A percentile compares a stretch with the other conserved stretches of the same genome.
Evolutionary conservation across 257 asterid genomes (phyloP).

Genomic region (Solanum arcanum): DNA sequence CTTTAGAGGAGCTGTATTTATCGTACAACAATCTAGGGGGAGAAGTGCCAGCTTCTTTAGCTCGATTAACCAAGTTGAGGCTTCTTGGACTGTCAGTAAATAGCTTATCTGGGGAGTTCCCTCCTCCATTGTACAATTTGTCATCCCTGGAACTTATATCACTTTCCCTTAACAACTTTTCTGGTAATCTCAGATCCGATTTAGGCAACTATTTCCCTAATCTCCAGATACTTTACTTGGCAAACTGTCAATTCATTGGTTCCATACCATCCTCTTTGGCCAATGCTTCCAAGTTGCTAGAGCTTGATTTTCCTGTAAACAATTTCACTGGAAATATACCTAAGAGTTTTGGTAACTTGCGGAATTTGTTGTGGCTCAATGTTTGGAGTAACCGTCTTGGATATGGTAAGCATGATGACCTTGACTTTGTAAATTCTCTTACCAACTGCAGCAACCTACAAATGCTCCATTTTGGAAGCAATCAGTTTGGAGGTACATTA

Average conservation of each 20-base stretch:
- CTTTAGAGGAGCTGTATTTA: slow-evolving; percentile 10
- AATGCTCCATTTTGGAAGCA: slow-evolving; percentile 26
- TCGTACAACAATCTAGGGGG: slow-evolving; percentile 26
- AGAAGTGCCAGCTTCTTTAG: slow-evolving; percentile 17
- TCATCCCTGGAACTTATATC: slow-evolving; percentile 20
- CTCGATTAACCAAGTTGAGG: slow-evolving; percentile 4
- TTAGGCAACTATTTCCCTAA: slow-evolving; percentile 23
- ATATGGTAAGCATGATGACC: slow-evolving; percentile 14
- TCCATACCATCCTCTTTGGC: slow-evolving; percentile 27
- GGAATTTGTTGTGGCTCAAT: slow-evolving; percentile 2
- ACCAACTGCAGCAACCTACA: background rate
- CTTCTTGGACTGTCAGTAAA: slow-evolving; percentile 11
- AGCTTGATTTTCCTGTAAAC: slow-evolving; percentile 18
- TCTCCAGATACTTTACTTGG: slow-evolving; percentile 14
- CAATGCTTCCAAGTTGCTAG: slow-evolving; percentile 21
- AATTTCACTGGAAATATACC: slow-evolving; percentile 33
- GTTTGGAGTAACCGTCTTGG: slow-evolving; percentile 16
- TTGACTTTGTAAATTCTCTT: slow-evolving; percentile 19
- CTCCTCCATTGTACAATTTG: slow-evolving; percentile 23
- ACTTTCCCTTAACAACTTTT: slow-evolving; percentile 20
- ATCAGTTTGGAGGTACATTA: slow-evolving; percentile 22
- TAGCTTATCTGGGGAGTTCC: slow-evolving; percentile 22
- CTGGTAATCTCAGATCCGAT: slow-evolving; percentile 20
- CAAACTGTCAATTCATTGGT: slow-evolving; percentile 21
- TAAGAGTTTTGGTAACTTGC: slow-evolving; percentile 15